phyloP scores from a whole-genome alignment of 768 basidiomycete genomes.

The Candolleomyces aberdarensis region DNA sequence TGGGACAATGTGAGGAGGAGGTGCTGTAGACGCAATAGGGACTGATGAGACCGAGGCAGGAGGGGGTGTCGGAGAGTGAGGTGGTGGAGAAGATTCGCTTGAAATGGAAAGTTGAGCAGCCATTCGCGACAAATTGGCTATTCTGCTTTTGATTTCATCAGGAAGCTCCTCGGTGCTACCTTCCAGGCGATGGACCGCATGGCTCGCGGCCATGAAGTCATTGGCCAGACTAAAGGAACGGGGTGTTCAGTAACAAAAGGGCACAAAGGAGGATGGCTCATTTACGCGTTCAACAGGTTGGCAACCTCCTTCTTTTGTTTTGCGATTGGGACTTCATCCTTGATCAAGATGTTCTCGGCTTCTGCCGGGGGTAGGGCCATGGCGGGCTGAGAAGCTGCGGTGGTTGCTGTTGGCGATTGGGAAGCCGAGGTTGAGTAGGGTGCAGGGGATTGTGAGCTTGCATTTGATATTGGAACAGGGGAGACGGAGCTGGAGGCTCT shows the following conservation, averaged over 20 bases:
- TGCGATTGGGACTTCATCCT: constrained; percentile 4
- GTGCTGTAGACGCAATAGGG: neutral
- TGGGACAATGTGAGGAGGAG: constrained; percentile 6
- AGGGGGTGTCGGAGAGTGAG: neutral
- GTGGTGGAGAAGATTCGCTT: constrained; percentile 19
- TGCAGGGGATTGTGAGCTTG: neutral
- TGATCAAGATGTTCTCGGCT: neutral
- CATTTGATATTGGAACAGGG: neutral
- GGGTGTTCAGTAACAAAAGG: neutral
- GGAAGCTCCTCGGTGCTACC: neutral
- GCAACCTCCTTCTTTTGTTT: constrained; percentile 4
- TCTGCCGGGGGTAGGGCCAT: constrained; percentile 1
- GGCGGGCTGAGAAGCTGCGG: neutral
- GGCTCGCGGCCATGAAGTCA: neutral
- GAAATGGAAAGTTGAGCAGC: constrained; percentile 6
- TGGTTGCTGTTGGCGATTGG: constrained; percentile 5
- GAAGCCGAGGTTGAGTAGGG: neutral
- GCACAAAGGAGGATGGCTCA: neutral
- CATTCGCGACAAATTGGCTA: constrained; percentile 3
- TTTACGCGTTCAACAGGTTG: constrained; percentile 3
- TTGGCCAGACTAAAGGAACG: neutral
- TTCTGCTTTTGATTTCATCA: neutral
- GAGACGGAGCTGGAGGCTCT: constrained; percentile 1
- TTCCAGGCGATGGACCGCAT: neutral
- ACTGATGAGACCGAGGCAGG: neutral